Evolutionary conservation across 805 yeast genomes (phyloP).

Genomic region (Nakazawaea holstii): DNA sequence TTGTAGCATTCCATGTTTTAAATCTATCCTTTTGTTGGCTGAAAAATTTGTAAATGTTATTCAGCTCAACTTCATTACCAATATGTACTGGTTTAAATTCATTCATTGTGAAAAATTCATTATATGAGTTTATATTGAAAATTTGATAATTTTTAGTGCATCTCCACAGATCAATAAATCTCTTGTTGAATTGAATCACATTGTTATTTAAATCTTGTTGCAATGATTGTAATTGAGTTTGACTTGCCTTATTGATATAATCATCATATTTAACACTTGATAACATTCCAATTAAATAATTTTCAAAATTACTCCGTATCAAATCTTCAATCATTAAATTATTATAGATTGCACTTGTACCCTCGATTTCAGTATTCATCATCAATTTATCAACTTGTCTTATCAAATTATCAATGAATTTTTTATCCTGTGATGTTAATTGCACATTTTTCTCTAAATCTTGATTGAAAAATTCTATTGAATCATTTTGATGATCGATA

Average conservation of each 20-base stretch:
- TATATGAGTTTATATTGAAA: slow-evolving; percentile 56
- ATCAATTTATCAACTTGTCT: slow-evolving; percentile 35
- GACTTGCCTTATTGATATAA: slow-evolving; percentile 37
- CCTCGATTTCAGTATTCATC: slow-evolving; percentile 6
- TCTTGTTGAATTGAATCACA: slow-evolving; percentile 28
- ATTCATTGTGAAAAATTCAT: slow-evolving; percentile 53
- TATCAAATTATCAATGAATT: slow-evolving; percentile 61
- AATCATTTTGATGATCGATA: slow-evolving; percentile 40
- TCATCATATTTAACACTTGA: slow-evolving; percentile 66
- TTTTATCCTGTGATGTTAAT: slow-evolving; percentile 59
- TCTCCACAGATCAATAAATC: slow-evolving; percentile 51
- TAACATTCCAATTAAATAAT: slow-evolving; percentile 72
- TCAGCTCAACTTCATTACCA: slow-evolving; percentile 13
- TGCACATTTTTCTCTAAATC: slow-evolving; percentile 38
- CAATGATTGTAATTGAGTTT: slow-evolving; percentile 28
- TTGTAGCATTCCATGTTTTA: neutral
- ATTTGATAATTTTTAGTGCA: slow-evolving; percentile 47
- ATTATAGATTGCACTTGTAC: slow-evolving; percentile 27
- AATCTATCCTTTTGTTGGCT: neutral
- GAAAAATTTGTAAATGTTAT: neutral
- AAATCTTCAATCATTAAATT: slow-evolving; percentile 56
- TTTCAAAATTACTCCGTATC: slow-evolving; percentile 84
- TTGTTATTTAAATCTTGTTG: slow-evolving; percentile 13
- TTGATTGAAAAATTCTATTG: slow-evolving; percentile 41
- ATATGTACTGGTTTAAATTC: slow-evolving; percentile 43